These are phyloP conservation scores for Globisporangium polare DNA, from an alignment of 352 stramenopile genomes.

Conservation along the genomic window DNA sequence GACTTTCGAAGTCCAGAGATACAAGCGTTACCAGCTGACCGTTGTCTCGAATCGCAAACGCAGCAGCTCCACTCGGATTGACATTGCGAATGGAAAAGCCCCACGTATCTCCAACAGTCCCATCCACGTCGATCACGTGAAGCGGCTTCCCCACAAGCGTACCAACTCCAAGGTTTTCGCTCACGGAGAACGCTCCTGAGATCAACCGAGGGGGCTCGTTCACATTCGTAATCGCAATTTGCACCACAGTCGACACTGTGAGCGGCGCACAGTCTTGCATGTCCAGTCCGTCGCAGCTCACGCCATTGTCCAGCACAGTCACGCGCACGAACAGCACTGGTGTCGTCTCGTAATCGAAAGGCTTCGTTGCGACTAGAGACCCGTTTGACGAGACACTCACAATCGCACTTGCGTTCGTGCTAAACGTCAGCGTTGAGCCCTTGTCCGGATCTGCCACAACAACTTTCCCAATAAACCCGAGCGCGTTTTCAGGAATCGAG, in stretches of 20 bases:
- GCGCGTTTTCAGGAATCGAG: constrained; percentile 38
- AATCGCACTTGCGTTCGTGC: constrained; percentile 30
- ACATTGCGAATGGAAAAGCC: constrained; percentile 29
- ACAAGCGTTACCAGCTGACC: constrained; percentile 37
- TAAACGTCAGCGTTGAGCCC: constrained; percentile 20
- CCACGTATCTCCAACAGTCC: constrained; percentile 20
- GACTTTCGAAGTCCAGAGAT: constrained; percentile 34
- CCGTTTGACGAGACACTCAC: constrained; percentile 18
- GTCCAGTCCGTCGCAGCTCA: constrained; percentile 22
- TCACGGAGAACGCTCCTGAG: constrained; percentile 17
- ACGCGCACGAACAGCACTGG: constrained; percentile 27
- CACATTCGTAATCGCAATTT: constrained; percentile 22
- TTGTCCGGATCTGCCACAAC: constrained; percentile 39
- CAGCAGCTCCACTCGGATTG: constrained; percentile 11
- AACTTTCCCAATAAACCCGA: constrained; percentile 29
- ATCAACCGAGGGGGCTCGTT: constrained; percentile 44
- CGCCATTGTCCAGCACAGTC: constrained; percentile 30
- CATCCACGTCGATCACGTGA: constrained; percentile 39
- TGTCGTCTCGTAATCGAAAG: constrained; percentile 40
- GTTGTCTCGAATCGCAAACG: constrained; percentile 37
- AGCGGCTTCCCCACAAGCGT: constrained; percentile 42
- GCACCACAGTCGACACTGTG: constrained; percentile 1
- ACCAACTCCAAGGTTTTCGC: constrained; percentile 39
- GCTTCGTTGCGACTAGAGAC: background rate
- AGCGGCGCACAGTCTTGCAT: background rate